Conservation (phyloP, 148 eudicot species). For the Vaccinium myrtillus region DNA sequence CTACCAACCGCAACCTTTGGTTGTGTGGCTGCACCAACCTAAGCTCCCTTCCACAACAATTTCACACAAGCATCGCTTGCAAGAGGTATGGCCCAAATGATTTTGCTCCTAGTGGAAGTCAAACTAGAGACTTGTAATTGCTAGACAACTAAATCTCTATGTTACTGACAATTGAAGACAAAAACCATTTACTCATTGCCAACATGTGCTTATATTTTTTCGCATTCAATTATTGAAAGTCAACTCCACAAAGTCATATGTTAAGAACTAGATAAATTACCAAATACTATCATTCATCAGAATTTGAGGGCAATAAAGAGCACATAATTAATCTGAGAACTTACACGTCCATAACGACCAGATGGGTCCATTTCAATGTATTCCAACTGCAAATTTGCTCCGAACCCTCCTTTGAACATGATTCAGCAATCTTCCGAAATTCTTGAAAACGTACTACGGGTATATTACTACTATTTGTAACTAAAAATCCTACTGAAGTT, state of each 20-base stretch:
- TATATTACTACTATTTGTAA: not conserved
- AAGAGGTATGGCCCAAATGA: no score
- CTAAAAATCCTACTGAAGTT: not conserved
- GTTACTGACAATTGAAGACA: not conserved
- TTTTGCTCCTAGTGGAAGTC: no score
- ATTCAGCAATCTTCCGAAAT: not conserved
- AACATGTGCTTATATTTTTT: not conserved
- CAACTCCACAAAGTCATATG: not conserved
- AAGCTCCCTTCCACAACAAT: no score
- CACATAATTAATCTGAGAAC: slow-evolving; percentile 14
- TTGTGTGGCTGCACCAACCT: no score
- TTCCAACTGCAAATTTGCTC: slow-evolving; percentile 24
- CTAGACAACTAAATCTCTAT: not conserved
- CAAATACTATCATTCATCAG: not conserved
- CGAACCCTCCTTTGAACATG: slow-evolving; percentile 35
- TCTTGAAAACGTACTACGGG: not conserved
- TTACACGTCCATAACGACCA: slow-evolving; percentile 68
- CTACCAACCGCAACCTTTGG: no score
- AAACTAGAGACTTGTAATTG: no score
- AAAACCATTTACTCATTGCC: not conserved
- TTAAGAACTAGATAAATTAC: not conserved
- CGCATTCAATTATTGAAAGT: not conserved
- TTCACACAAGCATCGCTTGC: no score
- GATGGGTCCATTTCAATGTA: slow-evolving; percentile 60
- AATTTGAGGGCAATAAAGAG: not conserved